phyloP scores from a whole-genome alignment of 1,284 basidiomycete genomes.

The Cryptococcus sp. region DNA sequence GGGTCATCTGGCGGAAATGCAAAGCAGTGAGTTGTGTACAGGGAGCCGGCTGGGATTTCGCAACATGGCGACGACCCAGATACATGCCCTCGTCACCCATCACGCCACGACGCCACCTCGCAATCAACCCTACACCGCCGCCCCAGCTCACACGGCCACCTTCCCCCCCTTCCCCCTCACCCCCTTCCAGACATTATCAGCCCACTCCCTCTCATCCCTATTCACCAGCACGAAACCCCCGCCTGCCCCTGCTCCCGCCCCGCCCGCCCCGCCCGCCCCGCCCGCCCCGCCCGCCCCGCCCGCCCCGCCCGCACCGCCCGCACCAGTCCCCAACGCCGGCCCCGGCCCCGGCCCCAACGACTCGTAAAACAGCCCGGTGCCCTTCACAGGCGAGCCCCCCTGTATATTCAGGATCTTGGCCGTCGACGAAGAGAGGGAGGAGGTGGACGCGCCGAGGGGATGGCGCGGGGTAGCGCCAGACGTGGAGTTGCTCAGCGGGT shows the following conservation, averaged over 20 bases:
- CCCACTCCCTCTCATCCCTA: slow-evolving; percentile 45
- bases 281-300: too few relatives aligned
- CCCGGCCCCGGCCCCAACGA: slow-evolving; percentile 3
- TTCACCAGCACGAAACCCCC: slow-evolving; percentile 39
- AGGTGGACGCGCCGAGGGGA: slow-evolving; percentile 1
- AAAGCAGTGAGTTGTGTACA: too few relatives aligned
- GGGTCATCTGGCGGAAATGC: too few relatives aligned
- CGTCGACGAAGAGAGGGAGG: slow-evolving; percentile 30
- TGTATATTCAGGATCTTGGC: slow-evolving; percentile 32
- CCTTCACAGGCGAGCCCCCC: slow-evolving; percentile 2
- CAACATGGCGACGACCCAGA: too few relatives aligned
- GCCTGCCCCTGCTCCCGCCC: slow-evolving; percentile 6
- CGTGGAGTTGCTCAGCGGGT: too few relatives aligned
- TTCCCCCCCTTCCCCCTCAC: slow-evolving; percentile 36
- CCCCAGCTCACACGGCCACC: slow-evolving; percentile 16
- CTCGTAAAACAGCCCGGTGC: slow-evolving; percentile 37
- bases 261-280: too few relatives aligned
- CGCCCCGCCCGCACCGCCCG: too few relatives aligned
- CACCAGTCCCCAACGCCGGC: neutral
- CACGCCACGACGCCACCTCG: too few relatives aligned
- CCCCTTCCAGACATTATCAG: slow-evolving; percentile 46
- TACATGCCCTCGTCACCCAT: too few relatives aligned
- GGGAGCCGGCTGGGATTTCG: too few relatives aligned
- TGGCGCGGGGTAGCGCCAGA: slow-evolving; percentile 1
- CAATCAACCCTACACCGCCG: too few relatives aligned